These are phyloP conservation scores for Maudiozyma turicensis DNA, from an alignment of 805 yeast genomes.

Conservation along the genomic window DNA sequence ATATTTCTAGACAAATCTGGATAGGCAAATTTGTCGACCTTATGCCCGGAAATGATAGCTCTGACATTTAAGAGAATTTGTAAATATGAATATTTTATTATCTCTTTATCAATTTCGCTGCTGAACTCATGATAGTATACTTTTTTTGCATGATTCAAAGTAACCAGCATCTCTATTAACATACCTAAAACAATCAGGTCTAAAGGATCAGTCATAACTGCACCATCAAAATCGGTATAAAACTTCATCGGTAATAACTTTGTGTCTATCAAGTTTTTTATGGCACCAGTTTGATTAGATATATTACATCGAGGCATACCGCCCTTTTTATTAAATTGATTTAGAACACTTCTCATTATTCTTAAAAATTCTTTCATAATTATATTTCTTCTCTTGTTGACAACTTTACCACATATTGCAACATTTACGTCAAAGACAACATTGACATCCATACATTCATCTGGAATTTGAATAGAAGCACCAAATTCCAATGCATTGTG, in stretches of 20 bases:
- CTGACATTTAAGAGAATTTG: not conserved
- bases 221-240: not conserved
- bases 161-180: not conserved
- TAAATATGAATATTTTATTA: not conserved
- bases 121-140: not conserved
- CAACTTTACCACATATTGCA: not conserved
- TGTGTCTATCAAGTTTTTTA: not conserved
- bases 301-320: not conserved
- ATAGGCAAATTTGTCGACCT: not conserved
- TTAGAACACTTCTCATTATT: not conserved
- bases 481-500: not conserved
- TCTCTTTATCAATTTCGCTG: not conserved
- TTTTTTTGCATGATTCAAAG: not conserved
- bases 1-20: not conserved
- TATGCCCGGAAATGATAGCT: not conserved
- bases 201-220: not conserved
- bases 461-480: not conserved
- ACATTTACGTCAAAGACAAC: not conserved
- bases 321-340: not conserved
- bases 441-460: not conserved
- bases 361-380: not conserved
- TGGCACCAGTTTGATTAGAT: not conserved
- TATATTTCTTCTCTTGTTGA: not conserved
- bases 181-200: not conserved
- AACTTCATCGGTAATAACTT: not conserved